phyloP scores from a whole-genome alignment of 139 green algal genomes.

The Coccomyxa sp. region DNA sequence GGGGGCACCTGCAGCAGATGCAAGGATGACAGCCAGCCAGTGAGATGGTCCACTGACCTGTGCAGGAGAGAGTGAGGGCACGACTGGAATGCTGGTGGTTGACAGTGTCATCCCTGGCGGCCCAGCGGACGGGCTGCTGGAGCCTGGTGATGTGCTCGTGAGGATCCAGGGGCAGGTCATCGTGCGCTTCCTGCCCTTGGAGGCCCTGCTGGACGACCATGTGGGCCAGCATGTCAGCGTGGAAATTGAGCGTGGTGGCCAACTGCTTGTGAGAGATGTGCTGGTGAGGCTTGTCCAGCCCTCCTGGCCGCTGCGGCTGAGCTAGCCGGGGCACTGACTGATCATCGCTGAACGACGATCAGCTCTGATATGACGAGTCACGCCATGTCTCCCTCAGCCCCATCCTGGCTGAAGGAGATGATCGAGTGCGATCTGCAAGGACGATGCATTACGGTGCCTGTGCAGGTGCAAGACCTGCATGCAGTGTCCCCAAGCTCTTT shows the following conservation, averaged over 20 bases:
- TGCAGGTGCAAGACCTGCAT: conserved; percentile 68
- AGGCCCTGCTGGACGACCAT: conserved; percentile 70
- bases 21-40: no score
- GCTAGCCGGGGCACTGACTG: no score
- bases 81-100: conserved; percentile 88
- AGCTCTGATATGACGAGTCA: no score
- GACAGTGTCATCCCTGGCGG: conserved; percentile 74
- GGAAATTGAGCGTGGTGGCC: conserved; percentile 34
- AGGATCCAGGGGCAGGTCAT: conserved; percentile 21
- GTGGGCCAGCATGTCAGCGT: conserved; percentile 8
- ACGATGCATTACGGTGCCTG: no score
- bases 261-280: no score
- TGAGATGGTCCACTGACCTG: no score
- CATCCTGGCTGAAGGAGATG: no score
- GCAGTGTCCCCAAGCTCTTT: conserved; percentile 69
- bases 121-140: conserved; percentile 61
- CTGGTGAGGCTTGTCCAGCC: no score
- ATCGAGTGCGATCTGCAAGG: no score
- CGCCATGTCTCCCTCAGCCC: no score
- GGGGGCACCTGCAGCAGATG: no score
- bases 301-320: no score
- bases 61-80: neutral
- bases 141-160: conserved; percentile 87
- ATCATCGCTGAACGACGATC: neutral
- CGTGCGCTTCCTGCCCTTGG: conserved; percentile 77